These are phyloP conservation scores for Cantharellus cinnabarinus DNA, from an alignment of 768 basidiomycete species.

Conservation along the genomic window DNA sequence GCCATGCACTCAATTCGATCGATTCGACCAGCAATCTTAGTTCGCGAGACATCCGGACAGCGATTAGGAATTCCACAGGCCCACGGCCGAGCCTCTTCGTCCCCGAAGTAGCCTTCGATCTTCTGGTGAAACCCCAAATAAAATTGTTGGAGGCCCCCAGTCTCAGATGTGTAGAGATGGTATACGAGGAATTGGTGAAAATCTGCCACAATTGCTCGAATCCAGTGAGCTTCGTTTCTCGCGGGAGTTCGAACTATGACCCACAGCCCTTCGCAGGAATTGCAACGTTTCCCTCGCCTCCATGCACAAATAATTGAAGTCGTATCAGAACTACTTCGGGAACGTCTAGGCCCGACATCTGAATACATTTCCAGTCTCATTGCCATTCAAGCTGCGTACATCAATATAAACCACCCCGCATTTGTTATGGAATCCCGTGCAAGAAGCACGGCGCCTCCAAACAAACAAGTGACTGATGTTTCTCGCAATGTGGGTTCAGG, in stretches of 20 bases:
- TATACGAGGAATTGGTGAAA: conserved; percentile 97
- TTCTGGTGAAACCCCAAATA: conserved; percentile 95
- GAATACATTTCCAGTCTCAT: conserved; percentile 94
- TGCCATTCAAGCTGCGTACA: conserved; percentile 93
- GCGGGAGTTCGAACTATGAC: not conserved
- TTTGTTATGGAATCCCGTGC: conserved; percentile 66
- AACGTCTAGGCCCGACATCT: conserved; percentile 87
- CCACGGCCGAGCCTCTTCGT: conserved; percentile 92
- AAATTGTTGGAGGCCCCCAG: conserved; percentile 88
- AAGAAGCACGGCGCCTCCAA: conserved; percentile 25
- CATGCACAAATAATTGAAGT: conserved; percentile 89
- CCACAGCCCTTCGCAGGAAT: conserved; percentile 35
- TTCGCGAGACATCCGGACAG: conserved; percentile 88
- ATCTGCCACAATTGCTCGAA: conserved; percentile 98
- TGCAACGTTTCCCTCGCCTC: conserved; percentile 84
- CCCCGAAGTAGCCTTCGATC: conserved; percentile 89
- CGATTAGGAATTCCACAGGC: conserved; percentile 95
- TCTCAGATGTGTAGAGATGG: conserved; percentile 87
- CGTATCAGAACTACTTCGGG: conserved; percentile 87
- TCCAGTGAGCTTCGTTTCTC: conserved; percentile 28
- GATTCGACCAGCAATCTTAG: conserved; percentile 83
- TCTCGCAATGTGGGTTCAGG: conserved; percentile 11
- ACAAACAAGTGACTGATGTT: conserved; percentile 15
- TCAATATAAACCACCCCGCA: conserved; percentile 96
- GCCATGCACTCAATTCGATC: conserved; percentile 71